Base-by-base conservation (phyloP, 2,329 filamentous ascomycete species). In the Capronia coronata region DNA sequence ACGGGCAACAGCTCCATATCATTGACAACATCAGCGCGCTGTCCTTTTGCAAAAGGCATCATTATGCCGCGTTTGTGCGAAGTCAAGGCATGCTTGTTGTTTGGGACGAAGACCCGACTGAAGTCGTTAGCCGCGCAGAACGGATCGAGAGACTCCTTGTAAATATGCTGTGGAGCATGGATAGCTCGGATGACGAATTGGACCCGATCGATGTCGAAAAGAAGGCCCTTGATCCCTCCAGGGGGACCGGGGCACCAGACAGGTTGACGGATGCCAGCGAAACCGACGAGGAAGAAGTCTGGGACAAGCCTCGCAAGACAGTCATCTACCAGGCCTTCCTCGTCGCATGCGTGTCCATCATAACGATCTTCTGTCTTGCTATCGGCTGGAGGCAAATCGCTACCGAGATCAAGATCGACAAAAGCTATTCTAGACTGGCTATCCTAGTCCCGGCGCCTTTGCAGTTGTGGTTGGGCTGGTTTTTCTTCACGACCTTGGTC, bases 11-110 rank as follows among this genome's bases (percentile, higher is more conserved):
- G 18, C 66, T 85, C 4, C 82, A 86, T 60, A 76, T 85, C 3
- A 67, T 85, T 18, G 75, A 75, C 2, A 75, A 74, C 42, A 74
- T 84, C 49, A 67, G 70, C 2, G 73, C 77, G 42, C 68, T 86
- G 4, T 76, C 78, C 0, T 65, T 70, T 19, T 83, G 79, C 57
- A 74, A 82, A 61, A 80, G 81, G 62, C 78, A 82, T 64, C 79
- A 83, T 53, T 82, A 80, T 59, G 79, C 77, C 14, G 79, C 80
- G 6, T 83, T 83, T 62, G 75, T 83, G 43, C 71, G 75, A 51
- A 77, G 81, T 13, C 55, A 68, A 71, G 14, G 70, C 37, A 69
- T 81, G 34, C 64, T 83, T 13, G 69, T 82, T 2, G 77, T 82
- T 18, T 83, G 80, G 80, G 80, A 80, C 35, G 80, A 83, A 55